phyloP scores from a whole-genome alignment of 2,329 filamentous ascomycete species.

The Beauveria rudraprayagi region DNA sequence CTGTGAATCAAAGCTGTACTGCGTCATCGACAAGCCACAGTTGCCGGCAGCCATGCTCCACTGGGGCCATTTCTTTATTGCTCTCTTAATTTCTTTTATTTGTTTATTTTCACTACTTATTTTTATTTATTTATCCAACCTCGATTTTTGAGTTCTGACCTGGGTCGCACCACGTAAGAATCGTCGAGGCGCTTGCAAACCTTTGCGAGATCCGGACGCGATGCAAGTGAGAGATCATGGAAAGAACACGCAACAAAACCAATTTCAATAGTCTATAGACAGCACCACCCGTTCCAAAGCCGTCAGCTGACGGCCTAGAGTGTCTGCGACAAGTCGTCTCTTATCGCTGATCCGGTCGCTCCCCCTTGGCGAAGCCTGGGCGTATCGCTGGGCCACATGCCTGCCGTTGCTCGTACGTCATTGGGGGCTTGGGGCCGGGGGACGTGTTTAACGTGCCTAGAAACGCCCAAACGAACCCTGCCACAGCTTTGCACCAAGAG shows the following conservation, averaged over 20 bases:
- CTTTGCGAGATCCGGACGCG: no score
- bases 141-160: neutral
- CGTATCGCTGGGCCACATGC: constrained; percentile 10
- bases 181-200: no score
- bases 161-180: no score
- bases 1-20: constrained; percentile 19
- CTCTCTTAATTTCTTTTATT: neutral
- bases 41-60: neutral
- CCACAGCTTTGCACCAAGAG: neutral
- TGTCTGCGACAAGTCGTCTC: neutral
- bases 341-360: neutral
- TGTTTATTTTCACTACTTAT: neutral
- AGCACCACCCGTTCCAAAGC: neutral
- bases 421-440: neutral
- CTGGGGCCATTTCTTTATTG: neutral
- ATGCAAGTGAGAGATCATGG: no score
- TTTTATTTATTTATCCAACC: neutral
- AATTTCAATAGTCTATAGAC: no score
- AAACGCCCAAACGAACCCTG: neutral
- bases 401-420: constrained; percentile 2
- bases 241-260: no score
- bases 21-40: constrained; percentile 26
- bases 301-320: neutral
- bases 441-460: no score
- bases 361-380: neutral